Conservation (phyloP, 257 asterid genomes). For the Jaltomata sinuosa region DNA sequence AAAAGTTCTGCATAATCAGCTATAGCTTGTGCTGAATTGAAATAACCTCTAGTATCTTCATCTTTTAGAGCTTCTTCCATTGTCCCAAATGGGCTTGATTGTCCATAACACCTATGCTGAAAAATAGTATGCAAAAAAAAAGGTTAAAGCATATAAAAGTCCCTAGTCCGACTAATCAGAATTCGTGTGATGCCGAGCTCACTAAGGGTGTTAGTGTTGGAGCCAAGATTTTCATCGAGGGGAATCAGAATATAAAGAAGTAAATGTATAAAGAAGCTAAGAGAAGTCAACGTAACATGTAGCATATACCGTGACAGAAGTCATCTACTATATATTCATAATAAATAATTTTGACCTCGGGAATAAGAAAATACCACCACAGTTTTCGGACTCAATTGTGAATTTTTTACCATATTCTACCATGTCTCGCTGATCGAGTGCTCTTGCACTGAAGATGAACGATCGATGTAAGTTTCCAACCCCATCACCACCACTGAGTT, state of each 20-base stretch:
- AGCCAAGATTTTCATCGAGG: neutral
- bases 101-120: conserved; percentile 72
- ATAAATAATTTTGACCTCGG: neutral
- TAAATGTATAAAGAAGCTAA: neutral
- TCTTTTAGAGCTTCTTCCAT: conserved; percentile 35
- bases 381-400: neutral
- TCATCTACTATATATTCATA: neutral
- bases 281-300: neutral
- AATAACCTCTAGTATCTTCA: conserved; percentile 45
- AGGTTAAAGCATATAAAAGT: neutral
- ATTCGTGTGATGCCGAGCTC: neutral
- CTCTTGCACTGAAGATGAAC: neutral
- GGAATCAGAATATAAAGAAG: neutral
- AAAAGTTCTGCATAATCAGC: conserved; percentile 73
- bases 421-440: neutral
- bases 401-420: neutral
- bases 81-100: conserved; percentile 50
- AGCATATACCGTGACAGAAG: neutral
- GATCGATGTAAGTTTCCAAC: neutral
- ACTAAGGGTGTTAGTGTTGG: neutral
- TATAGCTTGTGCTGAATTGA: conserved; percentile 72
- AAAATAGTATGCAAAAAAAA: neutral
- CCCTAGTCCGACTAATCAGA: neutral
- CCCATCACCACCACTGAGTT: neutral
- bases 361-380: neutral